Percentiles rank a stretch among this genome's conserved stretches.
Evolutionary conservation across 2,329 filamentous ascomycete genomes (phyloP).

Genomic region (Aspergillus tanneri): DNA sequence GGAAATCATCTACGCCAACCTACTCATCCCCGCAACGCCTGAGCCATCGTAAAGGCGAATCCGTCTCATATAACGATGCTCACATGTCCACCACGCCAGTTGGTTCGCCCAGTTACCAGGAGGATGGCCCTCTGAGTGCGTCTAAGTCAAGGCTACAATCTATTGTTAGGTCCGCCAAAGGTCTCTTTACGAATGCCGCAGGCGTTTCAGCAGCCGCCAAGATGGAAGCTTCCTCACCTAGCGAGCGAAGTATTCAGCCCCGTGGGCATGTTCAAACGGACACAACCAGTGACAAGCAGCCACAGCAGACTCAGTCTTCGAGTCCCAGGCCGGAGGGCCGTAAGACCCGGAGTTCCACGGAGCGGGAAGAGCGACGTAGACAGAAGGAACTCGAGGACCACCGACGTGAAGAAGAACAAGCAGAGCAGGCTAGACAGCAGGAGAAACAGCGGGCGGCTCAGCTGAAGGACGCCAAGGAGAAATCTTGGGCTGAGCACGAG

Average conservation of each 20-base stretch:
- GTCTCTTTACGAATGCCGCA: conserved; percentile 75
- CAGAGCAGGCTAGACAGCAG: conserved; percentile 34
- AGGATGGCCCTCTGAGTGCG: conserved; percentile 80
- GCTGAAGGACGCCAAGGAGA: conserved; percentile 34
- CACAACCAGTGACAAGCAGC: conserved; percentile 17
- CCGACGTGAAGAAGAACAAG: conserved; percentile 37
- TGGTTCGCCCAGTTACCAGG: conserved; percentile 55
- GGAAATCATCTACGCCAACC: conserved; percentile 65
- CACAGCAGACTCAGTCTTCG: conserved; percentile 23
- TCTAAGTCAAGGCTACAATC: conserved; percentile 92
- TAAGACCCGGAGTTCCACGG: conserved; percentile 59
- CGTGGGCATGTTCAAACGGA: conserved; percentile 29
- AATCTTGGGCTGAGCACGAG: conserved; percentile 34
- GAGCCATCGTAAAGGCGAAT: conserved; percentile 59
- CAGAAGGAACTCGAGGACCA: conserved; percentile 35
- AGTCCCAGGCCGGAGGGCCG: conserved; percentile 43
- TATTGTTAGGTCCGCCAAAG: conserved; percentile 82
- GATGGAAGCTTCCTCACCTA: conserved; percentile 53
- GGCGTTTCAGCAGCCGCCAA: conserved; percentile 59
- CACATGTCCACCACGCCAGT: conserved; percentile 57
- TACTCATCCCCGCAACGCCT: conserved; percentile 53
- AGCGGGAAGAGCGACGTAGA: conserved; percentile 50
- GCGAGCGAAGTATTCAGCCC: conserved; percentile 31
- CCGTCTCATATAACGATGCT: conserved; percentile 58
- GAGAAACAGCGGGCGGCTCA: conserved; percentile 36